These are phyloP conservation scores for Capronia coronata DNA, from an alignment of 2,329 filamentous ascomycete genomes.

Conservation along the genomic window DNA sequence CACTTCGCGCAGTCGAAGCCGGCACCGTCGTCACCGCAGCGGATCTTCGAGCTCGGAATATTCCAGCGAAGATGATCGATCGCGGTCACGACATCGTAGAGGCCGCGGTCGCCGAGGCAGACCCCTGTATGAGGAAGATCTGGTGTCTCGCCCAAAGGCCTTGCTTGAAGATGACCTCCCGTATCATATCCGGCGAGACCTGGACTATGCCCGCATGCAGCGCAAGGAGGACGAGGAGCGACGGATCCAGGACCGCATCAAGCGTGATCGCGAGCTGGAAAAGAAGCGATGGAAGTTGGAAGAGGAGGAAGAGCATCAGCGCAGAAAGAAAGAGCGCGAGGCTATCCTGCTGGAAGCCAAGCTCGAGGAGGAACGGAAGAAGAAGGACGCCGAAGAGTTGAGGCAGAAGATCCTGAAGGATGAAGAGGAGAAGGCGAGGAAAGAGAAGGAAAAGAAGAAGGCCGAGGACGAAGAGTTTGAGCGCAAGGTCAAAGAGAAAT, in stretches of 20 bases:
- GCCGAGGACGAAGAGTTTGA: slow-evolving; percentile 47
- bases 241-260: slow-evolving; percentile 41
- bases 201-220: slow-evolving; percentile 25
- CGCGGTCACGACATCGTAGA: slow-evolving; percentile 31
- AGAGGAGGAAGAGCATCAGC: slow-evolving; percentile 26
- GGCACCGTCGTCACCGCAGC: slow-evolving; percentile 5
- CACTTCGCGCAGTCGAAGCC: slow-evolving; percentile 4
- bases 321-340: slow-evolving; percentile 32
- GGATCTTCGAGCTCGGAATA: slow-evolving; percentile 14
- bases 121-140: neutral
- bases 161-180: slow-evolving; percentile 21
- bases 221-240: slow-evolving; percentile 41
- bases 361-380: slow-evolving; percentile 27
- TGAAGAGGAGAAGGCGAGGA: slow-evolving; percentile 38
- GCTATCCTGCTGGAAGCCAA: slow-evolving; percentile 24
- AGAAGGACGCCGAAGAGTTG: slow-evolving; percentile 28
- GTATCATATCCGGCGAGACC: slow-evolving; percentile 29
- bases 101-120: slow-evolving; percentile 28
- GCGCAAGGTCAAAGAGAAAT: slow-evolving; percentile 36
- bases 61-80: slow-evolving; percentile 11
- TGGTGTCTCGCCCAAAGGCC: neutral
- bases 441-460: slow-evolving; percentile 44
- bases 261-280: slow-evolving; percentile 29
- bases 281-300: slow-evolving; percentile 22
- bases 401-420: slow-evolving; percentile 28